These are phyloP conservation scores for Fagus sylvatica DNA, from an alignment of 306 rosid genomes.

Conservation along the genomic window DNA sequence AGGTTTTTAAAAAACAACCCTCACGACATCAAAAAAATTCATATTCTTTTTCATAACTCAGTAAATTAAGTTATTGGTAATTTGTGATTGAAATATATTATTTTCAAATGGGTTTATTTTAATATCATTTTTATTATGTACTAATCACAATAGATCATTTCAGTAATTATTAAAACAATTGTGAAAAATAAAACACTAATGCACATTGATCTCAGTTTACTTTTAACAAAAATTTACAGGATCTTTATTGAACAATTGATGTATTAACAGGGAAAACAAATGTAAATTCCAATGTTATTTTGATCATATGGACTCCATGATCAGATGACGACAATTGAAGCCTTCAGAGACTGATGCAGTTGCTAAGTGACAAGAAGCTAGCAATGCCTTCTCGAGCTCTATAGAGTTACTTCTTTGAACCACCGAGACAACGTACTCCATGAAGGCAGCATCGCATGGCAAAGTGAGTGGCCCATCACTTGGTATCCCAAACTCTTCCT, in stretches of 20 bases:
- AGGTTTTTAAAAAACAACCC: too few relatives aligned
- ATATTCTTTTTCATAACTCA: too few relatives aligned
- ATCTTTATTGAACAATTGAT: not conserved
- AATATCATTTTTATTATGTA: too few relatives aligned
- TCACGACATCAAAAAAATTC: too few relatives aligned
- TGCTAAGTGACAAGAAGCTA: constrained; percentile 13
- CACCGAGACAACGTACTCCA: constrained; percentile 28
- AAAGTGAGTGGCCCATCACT: constrained; percentile 32
- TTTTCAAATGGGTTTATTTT: too few relatives aligned
- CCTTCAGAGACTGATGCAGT: not conserved
- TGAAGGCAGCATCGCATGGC: constrained; percentile 30
- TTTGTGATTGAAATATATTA: too few relatives aligned
- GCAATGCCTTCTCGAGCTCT: constrained; percentile 27
- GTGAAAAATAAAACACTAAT: too few relatives aligned
- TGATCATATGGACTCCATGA: not conserved
- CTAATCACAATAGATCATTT: too few relatives aligned
- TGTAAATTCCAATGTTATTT: not conserved
- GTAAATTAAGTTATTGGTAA: too few relatives aligned
- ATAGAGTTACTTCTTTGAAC: not conserved
- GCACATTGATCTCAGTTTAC: not conserved
- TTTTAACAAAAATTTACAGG: not conserved
- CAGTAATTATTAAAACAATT: too few relatives aligned
- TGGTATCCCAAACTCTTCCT: constrained; percentile 34
- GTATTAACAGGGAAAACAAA: not conserved
- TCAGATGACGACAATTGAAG: not conserved